Base-by-base conservation (phyloP, 2,329 filamentous ascomycete genomes). In the Colletotrichum shisoi region DNA sequence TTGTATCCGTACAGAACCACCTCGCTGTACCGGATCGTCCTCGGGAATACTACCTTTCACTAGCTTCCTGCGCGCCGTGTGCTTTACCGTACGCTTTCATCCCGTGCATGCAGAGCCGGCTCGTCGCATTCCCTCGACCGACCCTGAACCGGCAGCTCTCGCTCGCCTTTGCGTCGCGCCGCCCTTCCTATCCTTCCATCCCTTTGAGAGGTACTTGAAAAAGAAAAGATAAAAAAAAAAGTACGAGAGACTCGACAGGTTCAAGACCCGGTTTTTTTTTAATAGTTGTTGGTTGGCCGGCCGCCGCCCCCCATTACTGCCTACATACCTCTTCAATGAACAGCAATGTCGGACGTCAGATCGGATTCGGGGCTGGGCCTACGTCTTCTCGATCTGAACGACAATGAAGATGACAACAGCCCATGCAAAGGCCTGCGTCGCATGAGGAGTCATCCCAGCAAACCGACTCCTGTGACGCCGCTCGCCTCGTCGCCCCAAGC, bases 331-430 rank as follows among this genome's bases (percentile, higher is more conserved):
- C 61, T 60, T 68, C 66, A 57, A 66, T 66, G 66, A 60, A 46
- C 57, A 66, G 63, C 45, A 21, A 68, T 68, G 66, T 58, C 66
- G 34, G 57, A 68, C 66, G 31, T 45, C 52, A 68, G 62, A 57
- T 68, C 66, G 66, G 66, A 68, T 68, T 68, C 62, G 57, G 66
- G 66, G 62, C 66, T 68, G 66, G 66, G 66, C 62, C 57, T 68
- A 45, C 66, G 66, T 66, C 67, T 66, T 58, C 63, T 68, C 57
- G 66, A 68, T 54, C 48, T 67, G 66, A 68, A 68, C 46, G 66
- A 67, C 53, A 27, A 62, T 57, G 66, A 62, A 51, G 66, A 68
- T 45, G 66, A 67, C 52, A 64, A 68, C 44, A 68, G 65, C 42
- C 65, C 65, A 17, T 68, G 65, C 65, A 68, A 68, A 53, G 65